These are phyloP conservation scores for Coemansia brasiliensis DNA, from an alignment of 192 early-diverging fungal genomes.

Conservation along the genomic window DNA sequence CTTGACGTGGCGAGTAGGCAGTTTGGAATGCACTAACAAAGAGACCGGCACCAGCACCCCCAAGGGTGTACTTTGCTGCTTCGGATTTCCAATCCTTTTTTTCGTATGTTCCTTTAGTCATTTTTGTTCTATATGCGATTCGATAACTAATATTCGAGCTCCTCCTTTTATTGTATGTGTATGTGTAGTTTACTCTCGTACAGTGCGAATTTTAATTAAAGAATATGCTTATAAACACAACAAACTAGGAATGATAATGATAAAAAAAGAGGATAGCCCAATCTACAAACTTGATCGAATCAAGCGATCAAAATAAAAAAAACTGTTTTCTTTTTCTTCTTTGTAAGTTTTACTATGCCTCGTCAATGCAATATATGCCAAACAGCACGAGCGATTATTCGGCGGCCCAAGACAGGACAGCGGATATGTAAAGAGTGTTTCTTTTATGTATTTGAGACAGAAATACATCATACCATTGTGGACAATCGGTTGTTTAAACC, in stretches of 20 bases:
- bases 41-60: constrained; percentile 65
- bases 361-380: constrained; percentile 73
- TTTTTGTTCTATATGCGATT: no score
- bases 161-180: no score
- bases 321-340: no score
- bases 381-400: constrained; percentile 72
- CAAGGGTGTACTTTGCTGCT: constrained; percentile 49
- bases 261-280: no score
- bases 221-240: no score
- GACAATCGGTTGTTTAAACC: constrained; percentile 77
- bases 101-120: constrained; percentile 7
- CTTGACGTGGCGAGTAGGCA: constrained; percentile 48
- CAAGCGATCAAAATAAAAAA: no score
- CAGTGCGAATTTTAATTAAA: no score
- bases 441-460: constrained; percentile 88
- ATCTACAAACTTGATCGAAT: no score
- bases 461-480: constrained; percentile 89
- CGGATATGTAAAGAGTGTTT: constrained; percentile 90
- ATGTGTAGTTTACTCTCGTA: no score
- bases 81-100: constrained; percentile 47
- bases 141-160: no score
- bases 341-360: constrained; percentile 36
- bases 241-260: no score
- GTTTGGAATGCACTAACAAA: constrained; percentile 71
- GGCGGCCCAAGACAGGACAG: constrained; percentile 89